Percentiles rank a stretch among this genome's conserved stretches.
These are phyloP conservation scores for Septoria petroselini DNA, from an alignment of 2,329 filamentous ascomycete species.

Conservation along the genomic window DNA sequence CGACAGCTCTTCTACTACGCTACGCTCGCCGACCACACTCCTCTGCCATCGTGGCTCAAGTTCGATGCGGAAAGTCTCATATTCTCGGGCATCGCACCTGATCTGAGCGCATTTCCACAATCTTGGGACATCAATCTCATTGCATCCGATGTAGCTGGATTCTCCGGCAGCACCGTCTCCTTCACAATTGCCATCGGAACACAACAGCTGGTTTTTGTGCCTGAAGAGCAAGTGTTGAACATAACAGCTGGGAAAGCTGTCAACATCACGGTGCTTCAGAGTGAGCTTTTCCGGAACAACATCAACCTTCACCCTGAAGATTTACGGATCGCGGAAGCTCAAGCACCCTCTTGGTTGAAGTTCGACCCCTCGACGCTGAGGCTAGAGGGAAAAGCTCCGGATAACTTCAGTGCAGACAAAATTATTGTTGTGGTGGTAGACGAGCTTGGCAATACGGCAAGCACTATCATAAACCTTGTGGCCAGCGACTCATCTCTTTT, in stretches of 20 bases:
- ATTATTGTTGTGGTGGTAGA: conserved; percentile 62
- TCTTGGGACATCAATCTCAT: conserved; percentile 69
- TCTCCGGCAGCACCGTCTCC: conserved; percentile 60
- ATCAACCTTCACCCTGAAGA: conserved; percentile 48
- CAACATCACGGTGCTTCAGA: conserved; percentile 34
- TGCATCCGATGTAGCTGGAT: conserved; percentile 76
- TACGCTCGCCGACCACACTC: conserved; percentile 71
- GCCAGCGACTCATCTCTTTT: conserved; percentile 42
- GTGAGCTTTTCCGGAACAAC: conserved; percentile 40
- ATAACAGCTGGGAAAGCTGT: conserved; percentile 37
- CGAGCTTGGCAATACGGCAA: conserved; percentile 57
- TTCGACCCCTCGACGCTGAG: conserved; percentile 62
- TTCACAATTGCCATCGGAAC: conserved; percentile 72
- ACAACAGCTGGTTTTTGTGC: conserved; percentile 65
- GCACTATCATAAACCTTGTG: conserved; percentile 49
- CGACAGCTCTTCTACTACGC: conserved; percentile 69
- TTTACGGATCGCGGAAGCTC: conserved; percentile 49
- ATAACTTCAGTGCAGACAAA: conserved; percentile 57
- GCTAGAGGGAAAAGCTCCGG: conserved; percentile 63
- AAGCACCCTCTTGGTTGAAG: conserved; percentile 65
- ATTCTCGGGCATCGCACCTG: conserved; percentile 70
- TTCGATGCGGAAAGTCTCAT: conserved; percentile 64
- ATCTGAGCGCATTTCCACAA: conserved; percentile 65
- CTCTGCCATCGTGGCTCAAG: conserved; percentile 78
- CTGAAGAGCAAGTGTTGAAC: conserved; percentile 49